These are phyloP conservation scores for Kwoniella bestiolae DNA, from an alignment of 768 basidiomycete species.

Conservation along the genomic window DNA sequence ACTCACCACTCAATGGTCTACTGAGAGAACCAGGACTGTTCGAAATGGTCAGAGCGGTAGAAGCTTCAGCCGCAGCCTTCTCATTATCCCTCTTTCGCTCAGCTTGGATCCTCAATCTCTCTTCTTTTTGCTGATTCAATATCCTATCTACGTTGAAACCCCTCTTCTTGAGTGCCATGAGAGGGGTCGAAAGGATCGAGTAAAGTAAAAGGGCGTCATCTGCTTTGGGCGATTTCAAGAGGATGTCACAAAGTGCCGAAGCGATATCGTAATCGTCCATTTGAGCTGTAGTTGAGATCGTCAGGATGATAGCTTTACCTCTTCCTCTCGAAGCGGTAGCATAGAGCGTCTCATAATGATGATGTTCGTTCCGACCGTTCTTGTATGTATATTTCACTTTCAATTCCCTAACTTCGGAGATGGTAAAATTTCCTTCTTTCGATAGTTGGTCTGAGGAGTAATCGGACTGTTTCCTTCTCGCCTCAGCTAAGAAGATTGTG, in stretches of 20 bases:
- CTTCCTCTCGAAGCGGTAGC: conserved; percentile 37
- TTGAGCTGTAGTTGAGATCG: conserved; percentile 73
- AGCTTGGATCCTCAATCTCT: conserved; percentile 61
- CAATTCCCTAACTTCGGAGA: conserved; percentile 47
- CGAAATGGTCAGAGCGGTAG: not conserved
- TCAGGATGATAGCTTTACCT: conserved; percentile 62
- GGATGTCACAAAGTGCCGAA: conserved; percentile 74
- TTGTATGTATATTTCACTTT: conserved; percentile 46
- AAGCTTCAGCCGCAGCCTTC: conserved; percentile 18
- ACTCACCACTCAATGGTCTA: not conserved
- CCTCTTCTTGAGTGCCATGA: conserved; percentile 63
- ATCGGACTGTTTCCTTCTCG: conserved; percentile 57
- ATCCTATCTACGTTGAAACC: conserved; percentile 76
- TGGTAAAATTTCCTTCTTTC: conserved; percentile 54
- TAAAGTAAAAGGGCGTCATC: conserved; percentile 89
- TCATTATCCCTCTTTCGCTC: conserved; percentile 50
- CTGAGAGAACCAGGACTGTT: not conserved
- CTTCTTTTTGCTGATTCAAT: conserved; percentile 76
- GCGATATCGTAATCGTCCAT: conserved; percentile 93
- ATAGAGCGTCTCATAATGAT: conserved; percentile 41
- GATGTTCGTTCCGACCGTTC: conserved; percentile 34
- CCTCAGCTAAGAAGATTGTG: conserved; percentile 89
- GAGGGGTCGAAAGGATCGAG: conserved; percentile 90
- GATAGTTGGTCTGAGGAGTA: conserved; percentile 56
- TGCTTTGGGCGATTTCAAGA: conserved; percentile 77